Evolutionary conservation across 306 rosid species (phyloP).

Genomic region (Rosa chinensis): DNA sequence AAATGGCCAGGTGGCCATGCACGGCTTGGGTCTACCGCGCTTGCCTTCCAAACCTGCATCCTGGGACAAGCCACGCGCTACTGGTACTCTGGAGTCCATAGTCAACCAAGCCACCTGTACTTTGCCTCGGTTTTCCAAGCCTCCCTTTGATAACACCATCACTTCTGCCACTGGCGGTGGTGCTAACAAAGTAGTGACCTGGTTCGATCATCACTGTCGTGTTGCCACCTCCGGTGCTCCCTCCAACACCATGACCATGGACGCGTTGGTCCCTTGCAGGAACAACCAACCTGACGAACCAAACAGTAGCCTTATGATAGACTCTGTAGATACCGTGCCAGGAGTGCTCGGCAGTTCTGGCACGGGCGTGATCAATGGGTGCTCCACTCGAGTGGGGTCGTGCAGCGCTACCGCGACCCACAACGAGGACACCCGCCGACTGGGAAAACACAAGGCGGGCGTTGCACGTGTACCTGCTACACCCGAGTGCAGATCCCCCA

Average conservation of each 20-base stretch:
- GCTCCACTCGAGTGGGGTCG: conserved; percentile 45
- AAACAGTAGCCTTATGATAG: conserved; percentile 17
- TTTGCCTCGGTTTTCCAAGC: conserved; percentile 26
- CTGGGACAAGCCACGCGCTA: conserved; percentile 80
- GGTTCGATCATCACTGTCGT: conserved; percentile 40
- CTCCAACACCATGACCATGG: conserved; percentile 46
- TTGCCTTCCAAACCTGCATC: conserved; percentile 28
- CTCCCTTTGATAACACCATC: not conserved
- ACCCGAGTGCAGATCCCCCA: conserved; percentile 41
- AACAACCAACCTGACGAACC: conserved; percentile 30
- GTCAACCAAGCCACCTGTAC: conserved; percentile 70
- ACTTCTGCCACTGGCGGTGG: not conserved
- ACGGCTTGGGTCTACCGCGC: conserved; percentile 69
- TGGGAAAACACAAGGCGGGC: conserved; percentile 12
- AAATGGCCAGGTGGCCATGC: conserved; percentile 84
- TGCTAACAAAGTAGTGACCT: conserved; percentile 34
- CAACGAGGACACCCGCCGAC: conserved; percentile 5
- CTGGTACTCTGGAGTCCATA: conserved; percentile 85
- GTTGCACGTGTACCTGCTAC: conserved; percentile 34
- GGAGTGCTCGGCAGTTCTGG: not conserved
- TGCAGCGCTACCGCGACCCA: conserved; percentile 35
- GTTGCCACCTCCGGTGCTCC: not conserved
- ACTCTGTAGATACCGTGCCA: conserved; percentile 9
- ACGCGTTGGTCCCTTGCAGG: conserved; percentile 78
- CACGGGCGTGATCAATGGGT: not conserved